phyloP scores from a whole-genome alignment of 495 filamentous ascomycete species.

The Penicillium tannophilum region DNA sequence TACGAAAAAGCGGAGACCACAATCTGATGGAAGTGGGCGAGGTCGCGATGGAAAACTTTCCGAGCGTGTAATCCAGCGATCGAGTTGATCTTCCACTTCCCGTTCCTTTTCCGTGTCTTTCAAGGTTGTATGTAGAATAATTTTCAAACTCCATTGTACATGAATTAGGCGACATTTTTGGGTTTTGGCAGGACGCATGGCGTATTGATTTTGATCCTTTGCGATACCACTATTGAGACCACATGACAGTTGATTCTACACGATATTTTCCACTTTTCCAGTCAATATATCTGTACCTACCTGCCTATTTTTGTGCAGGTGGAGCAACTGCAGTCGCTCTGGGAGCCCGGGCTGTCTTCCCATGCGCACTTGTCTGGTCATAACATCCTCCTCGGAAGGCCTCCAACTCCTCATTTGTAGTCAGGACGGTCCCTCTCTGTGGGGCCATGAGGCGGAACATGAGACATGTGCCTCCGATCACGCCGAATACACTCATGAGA shows the following conservation, averaged over 20 bases:
- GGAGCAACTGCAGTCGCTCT: too few species aligned
- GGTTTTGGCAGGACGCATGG: background rate
- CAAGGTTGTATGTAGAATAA: too few species aligned
- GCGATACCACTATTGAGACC: background rate
- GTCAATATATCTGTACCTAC: background rate
- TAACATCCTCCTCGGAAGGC: conserved; percentile 9
- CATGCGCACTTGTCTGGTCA: conserved; percentile 14
- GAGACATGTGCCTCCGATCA: conserved; percentile 21
- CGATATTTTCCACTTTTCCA: background rate
- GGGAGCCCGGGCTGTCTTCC: too few species aligned
- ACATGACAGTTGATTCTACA: background rate
- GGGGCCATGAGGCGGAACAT: conserved; percentile 22
- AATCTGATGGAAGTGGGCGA: conserved; percentile 17
- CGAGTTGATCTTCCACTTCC: background rate
- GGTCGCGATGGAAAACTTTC: conserved; percentile 23
- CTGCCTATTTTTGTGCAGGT: too few species aligned
- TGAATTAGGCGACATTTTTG: background rate
- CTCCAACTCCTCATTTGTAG: conserved; percentile 19
- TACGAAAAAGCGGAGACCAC: conserved; percentile 25
- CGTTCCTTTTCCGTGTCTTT: background rate
- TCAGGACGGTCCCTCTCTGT: conserved; percentile 6
- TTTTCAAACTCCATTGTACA: background rate
- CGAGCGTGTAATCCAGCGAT: background rate
- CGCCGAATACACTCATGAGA: conserved; percentile 20
- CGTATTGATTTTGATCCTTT: background rate